phyloP scores from a whole-genome alignment of 2,329 filamentous ascomycete genomes.

The Venturia asperata region DNA sequence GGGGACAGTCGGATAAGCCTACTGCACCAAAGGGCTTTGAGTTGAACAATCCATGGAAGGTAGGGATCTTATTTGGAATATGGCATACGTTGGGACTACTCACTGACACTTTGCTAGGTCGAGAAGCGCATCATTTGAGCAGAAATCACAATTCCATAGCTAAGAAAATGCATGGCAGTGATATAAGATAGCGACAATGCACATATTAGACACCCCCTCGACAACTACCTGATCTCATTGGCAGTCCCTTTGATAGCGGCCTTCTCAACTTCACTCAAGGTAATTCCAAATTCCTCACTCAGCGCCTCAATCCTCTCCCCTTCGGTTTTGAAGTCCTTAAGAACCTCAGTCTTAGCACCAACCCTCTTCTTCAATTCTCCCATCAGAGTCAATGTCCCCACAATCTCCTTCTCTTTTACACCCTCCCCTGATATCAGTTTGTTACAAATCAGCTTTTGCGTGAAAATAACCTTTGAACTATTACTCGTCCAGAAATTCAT shows the following conservation, averaged over 20 bases:
- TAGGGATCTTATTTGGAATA: slow-evolving; percentile 32
- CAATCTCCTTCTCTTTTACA: slow-evolving; percentile 23
- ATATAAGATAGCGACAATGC: background rate
- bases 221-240: slow-evolving; percentile 28
- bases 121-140: slow-evolving; percentile 33
- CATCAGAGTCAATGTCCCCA: slow-evolving; percentile 36
- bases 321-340: slow-evolving; percentile 37
- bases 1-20: slow-evolving; percentile 55
- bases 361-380: slow-evolving; percentile 41
- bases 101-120: slow-evolving; percentile 31
- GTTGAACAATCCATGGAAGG: slow-evolving; percentile 61
- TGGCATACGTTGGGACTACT: background rate
- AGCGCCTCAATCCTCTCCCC: slow-evolving; percentile 39
- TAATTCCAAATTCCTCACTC: slow-evolving; percentile 40
- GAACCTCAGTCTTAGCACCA: slow-evolving; percentile 35
- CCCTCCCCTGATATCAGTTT: slow-evolving; percentile 45
- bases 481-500: slow-evolving; percentile 53
- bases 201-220: background rate
- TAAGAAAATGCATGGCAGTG: background rate
- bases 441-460: slow-evolving; percentile 45
- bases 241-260: slow-evolving; percentile 33
- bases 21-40: slow-evolving; percentile 56
- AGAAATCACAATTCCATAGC: background rate
- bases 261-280: slow-evolving; percentile 32
- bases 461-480: slow-evolving; percentile 46